Evolutionary conservation across 768 basidiomycete genomes (phyloP).

Genomic region (Plicaturopsis crispa): DNA sequence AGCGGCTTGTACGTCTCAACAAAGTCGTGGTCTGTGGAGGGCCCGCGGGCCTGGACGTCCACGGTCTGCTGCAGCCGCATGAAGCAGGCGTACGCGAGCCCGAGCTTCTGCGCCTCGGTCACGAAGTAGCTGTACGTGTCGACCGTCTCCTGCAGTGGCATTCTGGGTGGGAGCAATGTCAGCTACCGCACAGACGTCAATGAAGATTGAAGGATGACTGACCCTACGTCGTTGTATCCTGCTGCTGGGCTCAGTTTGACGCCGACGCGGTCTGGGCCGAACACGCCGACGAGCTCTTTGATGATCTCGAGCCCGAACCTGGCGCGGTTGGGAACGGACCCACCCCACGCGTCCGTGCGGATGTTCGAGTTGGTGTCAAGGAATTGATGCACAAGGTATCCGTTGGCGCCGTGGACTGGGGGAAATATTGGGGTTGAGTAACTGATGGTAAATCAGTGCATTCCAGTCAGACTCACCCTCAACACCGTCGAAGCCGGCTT

Average conservation of each 20-base stretch:
- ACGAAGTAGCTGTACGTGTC: constrained; percentile 34
- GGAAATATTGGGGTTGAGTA: too few species aligned
- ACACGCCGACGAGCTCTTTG: constrained; percentile 25
- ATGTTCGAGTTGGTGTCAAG: constrained; percentile 38
- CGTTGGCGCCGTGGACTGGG: constrained; percentile 35
- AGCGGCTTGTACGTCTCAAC: not conserved
- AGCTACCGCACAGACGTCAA: too few species aligned
- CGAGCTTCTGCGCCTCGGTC: constrained; percentile 29
- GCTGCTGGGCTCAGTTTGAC: constrained; percentile 24
- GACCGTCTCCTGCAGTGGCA: constrained; percentile 36
- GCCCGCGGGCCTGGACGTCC: too few species aligned
- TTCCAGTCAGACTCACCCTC: constrained; percentile 25
- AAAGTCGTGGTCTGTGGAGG: too few species aligned
- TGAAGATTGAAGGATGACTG: constrained; percentile 1
- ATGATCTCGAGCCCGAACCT: constrained; percentile 47
- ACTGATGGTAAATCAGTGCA: too few species aligned
- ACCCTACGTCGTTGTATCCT: constrained; percentile 27
- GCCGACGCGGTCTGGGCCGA: constrained; percentile 24
- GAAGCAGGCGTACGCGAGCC: too few species aligned
- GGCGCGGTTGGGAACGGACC: constrained; percentile 47
- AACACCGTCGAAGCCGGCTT: constrained; percentile 51
- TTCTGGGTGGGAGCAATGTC: constrained; percentile 23
- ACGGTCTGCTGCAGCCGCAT: too few species aligned
- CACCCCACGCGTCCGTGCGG: constrained; percentile 55
- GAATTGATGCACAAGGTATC: constrained; percentile 43